These are phyloP conservation scores for Polytolypa hystricis DNA, from an alignment of 2,329 filamentous ascomycete genomes.

Conservation along the genomic window DNA sequence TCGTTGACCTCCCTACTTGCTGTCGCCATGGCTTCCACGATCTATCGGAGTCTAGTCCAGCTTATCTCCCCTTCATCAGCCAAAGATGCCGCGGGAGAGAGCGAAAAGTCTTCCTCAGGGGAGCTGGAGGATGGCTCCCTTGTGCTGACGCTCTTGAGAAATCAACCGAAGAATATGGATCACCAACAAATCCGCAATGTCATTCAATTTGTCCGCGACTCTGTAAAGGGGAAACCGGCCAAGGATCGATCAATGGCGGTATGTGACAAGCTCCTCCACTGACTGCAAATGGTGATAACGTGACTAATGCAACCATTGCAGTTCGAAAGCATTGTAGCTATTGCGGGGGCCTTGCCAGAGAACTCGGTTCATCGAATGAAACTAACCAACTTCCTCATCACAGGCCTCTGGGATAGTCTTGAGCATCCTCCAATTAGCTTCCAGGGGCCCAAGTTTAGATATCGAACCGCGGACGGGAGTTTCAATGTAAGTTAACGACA, in stretches of 20 bases:
- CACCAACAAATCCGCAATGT: conserved; percentile 2
- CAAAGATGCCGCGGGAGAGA: too few relatives aligned
- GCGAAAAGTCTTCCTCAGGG: too few relatives aligned
- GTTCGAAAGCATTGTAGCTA: conserved; percentile 19
- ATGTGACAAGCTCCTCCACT: neutral
- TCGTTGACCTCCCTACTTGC: too few relatives aligned
- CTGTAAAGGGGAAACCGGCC: conserved; percentile 5
- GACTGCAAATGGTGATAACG: neutral
- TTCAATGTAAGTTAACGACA: conserved; percentile 4
- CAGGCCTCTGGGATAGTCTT: conserved; percentile 21
- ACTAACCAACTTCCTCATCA: conserved; percentile 19
- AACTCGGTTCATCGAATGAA: conserved; percentile 14
- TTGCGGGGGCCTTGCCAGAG: conserved; percentile 17
- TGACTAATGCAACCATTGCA: too few relatives aligned
- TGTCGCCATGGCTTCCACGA: too few relatives aligned
- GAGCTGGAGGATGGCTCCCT: conserved; percentile 3
- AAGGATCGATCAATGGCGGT: conserved; percentile 7
- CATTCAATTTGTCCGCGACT: conserved; percentile 3
- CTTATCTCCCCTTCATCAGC: too few relatives aligned
- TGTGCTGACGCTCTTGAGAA: conserved; percentile 3
- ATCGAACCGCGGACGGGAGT: conserved; percentile 20
- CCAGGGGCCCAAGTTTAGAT: conserved; percentile 19
- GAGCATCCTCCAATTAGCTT: conserved; percentile 24
- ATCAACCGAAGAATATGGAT: conserved; percentile 8
- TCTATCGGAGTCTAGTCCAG: too few relatives aligned